Conservation (phyloP, 2,329 filamentous ascomycete genomes). For the Scedosporium boydii region DNA sequence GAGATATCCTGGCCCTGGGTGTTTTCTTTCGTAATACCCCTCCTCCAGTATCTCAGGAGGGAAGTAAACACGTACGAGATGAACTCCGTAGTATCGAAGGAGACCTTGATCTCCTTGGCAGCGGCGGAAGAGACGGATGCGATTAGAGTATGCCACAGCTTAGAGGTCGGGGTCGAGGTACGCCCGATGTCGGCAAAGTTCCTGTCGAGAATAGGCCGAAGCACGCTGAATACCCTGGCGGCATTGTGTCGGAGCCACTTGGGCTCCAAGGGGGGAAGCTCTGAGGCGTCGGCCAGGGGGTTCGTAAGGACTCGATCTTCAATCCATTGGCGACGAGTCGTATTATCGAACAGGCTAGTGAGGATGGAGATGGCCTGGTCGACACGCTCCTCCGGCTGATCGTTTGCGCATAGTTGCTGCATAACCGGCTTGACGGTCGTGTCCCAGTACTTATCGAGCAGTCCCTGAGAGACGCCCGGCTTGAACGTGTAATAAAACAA, state of each 20-base stretch:
- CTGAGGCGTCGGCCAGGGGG: slow-evolving; percentile 52
- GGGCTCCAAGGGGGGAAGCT: slow-evolving; percentile 73
- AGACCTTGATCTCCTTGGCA: slow-evolving; percentile 82
- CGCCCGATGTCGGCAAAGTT: slow-evolving; percentile 54
- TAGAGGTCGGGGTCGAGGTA: slow-evolving; percentile 40
- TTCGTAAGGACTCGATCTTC: slow-evolving; percentile 59
- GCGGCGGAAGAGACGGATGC: slow-evolving; percentile 57
- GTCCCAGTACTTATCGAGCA: slow-evolving; percentile 73
- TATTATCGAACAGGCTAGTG: slow-evolving; percentile 53
- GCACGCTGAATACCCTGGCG: slow-evolving; percentile 51
- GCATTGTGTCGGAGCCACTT: slow-evolving; percentile 78
- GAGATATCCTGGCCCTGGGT: slow-evolving; percentile 37
- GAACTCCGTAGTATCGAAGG: slow-evolving; percentile 71
- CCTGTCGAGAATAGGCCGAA: slow-evolving; percentile 49
- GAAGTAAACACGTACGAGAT: slow-evolving; percentile 27
- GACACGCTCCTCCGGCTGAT: slow-evolving; percentile 35
- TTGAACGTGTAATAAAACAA: slow-evolving; percentile 76
- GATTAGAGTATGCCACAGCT: slow-evolving; percentile 54
- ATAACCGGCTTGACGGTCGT: slow-evolving; percentile 59
- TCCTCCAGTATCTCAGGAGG: slow-evolving; percentile 7
- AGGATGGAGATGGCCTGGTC: slow-evolving; percentile 60
- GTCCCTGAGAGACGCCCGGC: slow-evolving; percentile 54
- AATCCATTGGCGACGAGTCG: slow-evolving; percentile 56
- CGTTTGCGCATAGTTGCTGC: slow-evolving; percentile 37
- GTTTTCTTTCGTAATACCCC: slow-evolving; percentile 25